A percentile compares a stretch with the other conserved stretches of the same genome.
phyloP scores from a whole-genome alignment of 208 protist species.

The Lotmaria passim region DNA sequence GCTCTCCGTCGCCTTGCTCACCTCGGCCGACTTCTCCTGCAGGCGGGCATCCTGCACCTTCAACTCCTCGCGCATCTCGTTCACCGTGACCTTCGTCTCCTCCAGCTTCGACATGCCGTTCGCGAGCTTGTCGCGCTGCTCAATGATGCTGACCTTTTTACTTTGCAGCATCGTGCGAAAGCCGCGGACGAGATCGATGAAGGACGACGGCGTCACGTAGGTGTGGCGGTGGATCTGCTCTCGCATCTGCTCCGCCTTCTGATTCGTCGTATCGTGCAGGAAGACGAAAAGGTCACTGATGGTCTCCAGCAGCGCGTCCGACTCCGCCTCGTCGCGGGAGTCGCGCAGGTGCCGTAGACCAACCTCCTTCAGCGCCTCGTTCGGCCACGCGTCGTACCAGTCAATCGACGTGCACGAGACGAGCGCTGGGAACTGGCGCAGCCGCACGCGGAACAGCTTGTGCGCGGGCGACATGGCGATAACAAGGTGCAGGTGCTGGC shows the following conservation, averaged over 20 bases:
- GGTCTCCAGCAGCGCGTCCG: constrained; percentile 75
- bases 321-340: constrained; percentile 85
- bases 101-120: constrained; percentile 94
- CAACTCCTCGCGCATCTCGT: constrained; percentile 91
- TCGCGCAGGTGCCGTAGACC: constrained; percentile 86
- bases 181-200: constrained; percentile 96
- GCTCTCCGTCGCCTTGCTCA: constrained; percentile 88
- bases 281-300: constrained; percentile 94
- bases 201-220: constrained; percentile 99
- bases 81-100: constrained; percentile 92
- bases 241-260: constrained; percentile 89
- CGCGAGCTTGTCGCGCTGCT: constrained; percentile 97
- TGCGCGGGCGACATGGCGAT: constrained; percentile 98
- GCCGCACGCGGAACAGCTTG: constrained; percentile 94
- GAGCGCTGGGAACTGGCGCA: constrained; percentile 98
- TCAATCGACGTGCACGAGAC: constrained; percentile 99
- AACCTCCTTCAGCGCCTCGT: constrained; percentile 96
- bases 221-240: constrained; percentile 94
- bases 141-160: constrained; percentile 93
- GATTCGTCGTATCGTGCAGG: constrained; percentile 93
- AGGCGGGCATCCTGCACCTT: constrained; percentile 89
- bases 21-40: constrained; percentile 89
- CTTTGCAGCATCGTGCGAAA: constrained; percentile 94
- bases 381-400: constrained; percentile 98
- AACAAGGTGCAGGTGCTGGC: constrained; percentile 96